Evolutionary conservation across 192 early-diverging fungal genomes (phyloP).

Genomic region (Allomyces macrogynus): DNA sequence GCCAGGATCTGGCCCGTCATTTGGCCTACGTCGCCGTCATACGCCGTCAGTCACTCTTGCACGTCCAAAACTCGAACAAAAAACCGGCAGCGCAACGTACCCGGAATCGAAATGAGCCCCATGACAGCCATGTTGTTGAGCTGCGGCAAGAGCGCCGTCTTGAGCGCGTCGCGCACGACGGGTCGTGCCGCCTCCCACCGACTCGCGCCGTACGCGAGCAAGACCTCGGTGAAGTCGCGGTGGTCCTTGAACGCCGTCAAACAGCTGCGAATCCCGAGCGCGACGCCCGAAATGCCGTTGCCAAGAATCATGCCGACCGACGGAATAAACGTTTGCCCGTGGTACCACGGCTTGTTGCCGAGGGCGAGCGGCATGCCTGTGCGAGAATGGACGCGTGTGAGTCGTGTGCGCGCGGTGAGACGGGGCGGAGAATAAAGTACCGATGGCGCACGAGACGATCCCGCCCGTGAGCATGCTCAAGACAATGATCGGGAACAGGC

Average conservation of each 20-base stretch:
- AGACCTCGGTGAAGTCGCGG: slow-evolving; percentile 25
- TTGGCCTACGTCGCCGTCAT: no score
- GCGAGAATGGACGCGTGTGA: neutral
- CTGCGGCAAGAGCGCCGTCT: slow-evolving; percentile 51
- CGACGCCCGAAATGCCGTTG: slow-evolving; percentile 51
- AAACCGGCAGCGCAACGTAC: no score
- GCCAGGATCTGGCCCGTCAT: slow-evolving; percentile 77
- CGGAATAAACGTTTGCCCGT: neutral
- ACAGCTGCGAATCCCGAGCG: slow-evolving; percentile 37
- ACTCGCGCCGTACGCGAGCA: slow-evolving; percentile 51
- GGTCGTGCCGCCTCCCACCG: slow-evolving; percentile 64
- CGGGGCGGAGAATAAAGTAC: neutral
- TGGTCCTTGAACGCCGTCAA: slow-evolving; percentile 37
- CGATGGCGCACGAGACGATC: neutral
- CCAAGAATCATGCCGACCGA: slow-evolving; percentile 67
- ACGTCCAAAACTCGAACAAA: no score
- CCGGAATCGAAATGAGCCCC: slow-evolving; percentile 72
- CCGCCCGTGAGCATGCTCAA: neutral
- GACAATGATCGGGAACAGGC: neutral
- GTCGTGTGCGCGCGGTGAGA: no score
- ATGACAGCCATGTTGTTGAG: slow-evolving; percentile 65
- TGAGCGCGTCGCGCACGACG: slow-evolving; percentile 46
- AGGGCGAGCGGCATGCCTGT: neutral
- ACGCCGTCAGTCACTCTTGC: no score
- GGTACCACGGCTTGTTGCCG: neutral